Conservation (phyloP, 1,284 basidiomycete species). For the Boletus semigastroideus region DNA sequence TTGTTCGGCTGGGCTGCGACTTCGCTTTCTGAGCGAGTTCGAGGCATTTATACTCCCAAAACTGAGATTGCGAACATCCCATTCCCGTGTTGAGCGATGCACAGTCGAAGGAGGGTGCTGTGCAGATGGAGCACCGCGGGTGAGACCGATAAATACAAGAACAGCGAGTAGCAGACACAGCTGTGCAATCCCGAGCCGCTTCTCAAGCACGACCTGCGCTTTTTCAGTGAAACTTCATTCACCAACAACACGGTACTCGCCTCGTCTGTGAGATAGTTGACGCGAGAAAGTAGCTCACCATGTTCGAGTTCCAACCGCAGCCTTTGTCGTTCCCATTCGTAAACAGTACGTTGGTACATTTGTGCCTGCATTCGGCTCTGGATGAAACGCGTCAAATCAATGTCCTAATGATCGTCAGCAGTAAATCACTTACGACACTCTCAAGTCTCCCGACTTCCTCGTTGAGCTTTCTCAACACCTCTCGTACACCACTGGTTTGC, state of each 20-base stretch:
- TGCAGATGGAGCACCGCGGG: conserved; percentile 52
- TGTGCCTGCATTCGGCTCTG: conserved; percentile 69
- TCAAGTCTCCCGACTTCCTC: conserved; percentile 80
- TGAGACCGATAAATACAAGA: conserved; percentile 81
- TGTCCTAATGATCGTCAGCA: neutral
- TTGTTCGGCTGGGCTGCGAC: conserved; percentile 33
- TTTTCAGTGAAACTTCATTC: conserved; percentile 1
- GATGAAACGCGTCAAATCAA: neutral
- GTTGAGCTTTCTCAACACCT: conserved; percentile 74
- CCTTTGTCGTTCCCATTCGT: conserved; percentile 72
- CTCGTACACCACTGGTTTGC: conserved; percentile 77
- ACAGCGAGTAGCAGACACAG: conserved; percentile 76
- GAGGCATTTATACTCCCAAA: conserved; percentile 41
- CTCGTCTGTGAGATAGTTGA: conserved; percentile 76
- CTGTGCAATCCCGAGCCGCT: conserved; percentile 81
- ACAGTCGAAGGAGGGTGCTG: conserved; percentile 11
- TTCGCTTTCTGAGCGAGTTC: conserved; percentile 36
- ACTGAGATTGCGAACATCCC: conserved; percentile 55
- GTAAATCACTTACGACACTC: conserved; percentile 59
- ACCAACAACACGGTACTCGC: conserved; percentile 37
- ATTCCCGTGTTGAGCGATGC: conserved; percentile 44
- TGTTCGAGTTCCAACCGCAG: conserved; percentile 70
- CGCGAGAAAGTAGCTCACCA: conserved; percentile 58
- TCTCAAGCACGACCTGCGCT: conserved; percentile 73
- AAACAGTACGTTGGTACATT: conserved; percentile 61